Percentiles rank a stretch among this genome's conserved stretches.
phyloP scores from a whole-genome alignment of 2,329 filamentous ascomycete genomes.

The Cladosporium velox region DNA sequence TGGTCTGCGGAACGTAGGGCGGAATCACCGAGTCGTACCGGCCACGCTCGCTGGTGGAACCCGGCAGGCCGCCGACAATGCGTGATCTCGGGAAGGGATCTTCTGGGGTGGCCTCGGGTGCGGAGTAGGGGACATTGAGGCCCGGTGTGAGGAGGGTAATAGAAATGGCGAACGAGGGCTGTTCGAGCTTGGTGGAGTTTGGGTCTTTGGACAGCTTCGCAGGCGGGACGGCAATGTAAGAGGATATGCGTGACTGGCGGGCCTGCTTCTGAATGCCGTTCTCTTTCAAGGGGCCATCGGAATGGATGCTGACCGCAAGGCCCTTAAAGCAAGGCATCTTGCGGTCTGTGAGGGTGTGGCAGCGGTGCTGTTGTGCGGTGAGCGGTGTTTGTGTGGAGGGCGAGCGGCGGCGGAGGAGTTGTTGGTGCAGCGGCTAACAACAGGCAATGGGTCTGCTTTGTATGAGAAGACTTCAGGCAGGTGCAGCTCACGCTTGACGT shows the following conservation, averaged over 20 bases:
- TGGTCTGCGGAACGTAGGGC: conserved; percentile 89
- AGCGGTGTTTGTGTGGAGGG: conserved; percentile 3
- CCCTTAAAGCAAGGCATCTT: conserved; percentile 97
- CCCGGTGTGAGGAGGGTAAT: conserved; percentile 91
- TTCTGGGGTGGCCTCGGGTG: conserved; percentile 73
- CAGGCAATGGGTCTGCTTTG: conserved; percentile 5
- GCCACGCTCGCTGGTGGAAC: conserved; percentile 53
- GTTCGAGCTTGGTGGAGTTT: conserved; percentile 75
- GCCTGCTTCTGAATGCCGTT: conserved; percentile 94
- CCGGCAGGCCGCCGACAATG: conserved; percentile 72
- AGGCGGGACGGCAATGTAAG: conserved; percentile 93
- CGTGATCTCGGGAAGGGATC: conserved; percentile 82
- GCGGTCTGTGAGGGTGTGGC: conserved; percentile 27
- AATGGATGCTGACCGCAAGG: conserved; percentile 96
- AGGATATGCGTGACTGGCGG: conserved; percentile 86
- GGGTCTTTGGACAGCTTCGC: conserved; percentile 70
- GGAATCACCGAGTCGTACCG: conserved; percentile 62
- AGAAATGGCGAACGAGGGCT: conserved; percentile 95
- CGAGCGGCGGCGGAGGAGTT: neutral
- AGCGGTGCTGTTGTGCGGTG: conserved; percentile 14
- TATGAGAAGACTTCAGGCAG: neutral
- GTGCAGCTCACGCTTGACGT: conserved; percentile 2
- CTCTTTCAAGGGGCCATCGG: conserved; percentile 78
- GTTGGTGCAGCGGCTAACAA: neutral
- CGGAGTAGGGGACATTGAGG: conserved; percentile 88